phyloP scores from a whole-genome alignment of 768 basidiomycete genomes.

The Dacryopinax spathularia region DNA sequence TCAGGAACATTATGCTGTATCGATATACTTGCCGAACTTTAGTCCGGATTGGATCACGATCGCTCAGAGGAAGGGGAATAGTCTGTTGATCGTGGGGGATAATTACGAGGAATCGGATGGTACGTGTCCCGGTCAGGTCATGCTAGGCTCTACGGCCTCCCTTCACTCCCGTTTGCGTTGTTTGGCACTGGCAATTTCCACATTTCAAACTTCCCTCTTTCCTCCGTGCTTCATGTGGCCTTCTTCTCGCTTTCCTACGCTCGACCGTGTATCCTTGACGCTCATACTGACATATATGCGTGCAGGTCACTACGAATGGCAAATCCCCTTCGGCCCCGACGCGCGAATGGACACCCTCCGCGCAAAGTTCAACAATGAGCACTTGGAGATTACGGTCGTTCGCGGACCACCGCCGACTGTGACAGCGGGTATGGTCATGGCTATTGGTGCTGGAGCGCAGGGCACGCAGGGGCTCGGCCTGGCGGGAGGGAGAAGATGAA shows the following conservation, averaged over 20 bases:
- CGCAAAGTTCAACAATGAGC: slow-evolving; percentile 15
- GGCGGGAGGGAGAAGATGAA: too few species aligned
- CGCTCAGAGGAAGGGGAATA: slow-evolving; percentile 16
- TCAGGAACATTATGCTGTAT: too few species aligned
- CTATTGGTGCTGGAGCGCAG: too few species aligned
- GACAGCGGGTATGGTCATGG: too few species aligned
- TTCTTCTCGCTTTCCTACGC: neutral
- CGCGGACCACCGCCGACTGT: too few species aligned
- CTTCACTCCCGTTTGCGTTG: neutral
- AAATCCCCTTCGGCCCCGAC: slow-evolving; percentile 17
- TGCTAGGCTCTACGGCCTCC: too few species aligned
- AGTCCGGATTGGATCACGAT: slow-evolving; percentile 19
- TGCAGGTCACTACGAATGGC: slow-evolving; percentile 19
- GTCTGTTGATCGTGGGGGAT: slow-evolving; percentile 18
- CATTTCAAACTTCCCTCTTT: neutral
- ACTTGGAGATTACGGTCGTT: slow-evolving; percentile 18
- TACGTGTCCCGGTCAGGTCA: too few species aligned
- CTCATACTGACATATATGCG: neutral
- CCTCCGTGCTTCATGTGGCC: neutral
- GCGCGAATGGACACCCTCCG: slow-evolving; percentile 17
- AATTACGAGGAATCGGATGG: slow-evolving; percentile 18
- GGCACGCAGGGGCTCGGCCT: too few species aligned
- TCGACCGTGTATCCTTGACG: neutral
- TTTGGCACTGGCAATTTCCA: neutral
- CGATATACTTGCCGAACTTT: too few species aligned